phyloP scores from a whole-genome alignment of 352 stramenopile genomes.

The Phytophthora agathidicida region DNA sequence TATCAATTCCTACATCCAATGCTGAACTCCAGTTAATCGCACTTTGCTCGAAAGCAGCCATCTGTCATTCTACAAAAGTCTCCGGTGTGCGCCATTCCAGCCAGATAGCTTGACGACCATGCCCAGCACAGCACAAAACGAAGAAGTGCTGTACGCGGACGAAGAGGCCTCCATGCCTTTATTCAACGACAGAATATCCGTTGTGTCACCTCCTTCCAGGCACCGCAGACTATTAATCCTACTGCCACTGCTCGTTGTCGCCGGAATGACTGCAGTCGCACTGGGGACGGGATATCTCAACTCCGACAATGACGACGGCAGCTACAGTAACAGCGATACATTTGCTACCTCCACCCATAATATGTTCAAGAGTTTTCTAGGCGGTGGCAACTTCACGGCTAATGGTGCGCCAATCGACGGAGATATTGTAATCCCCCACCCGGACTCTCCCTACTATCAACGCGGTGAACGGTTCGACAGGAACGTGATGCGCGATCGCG shows the following conservation, averaged over 20 bases:
- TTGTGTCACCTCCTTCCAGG: slow-evolving; percentile 10
- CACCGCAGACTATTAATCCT: slow-evolving; percentile 22
- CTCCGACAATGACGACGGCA: neutral
- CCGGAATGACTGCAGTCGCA: slow-evolving; percentile 14
- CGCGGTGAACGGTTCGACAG: slow-evolving; percentile 25
- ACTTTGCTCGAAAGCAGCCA: neutral
- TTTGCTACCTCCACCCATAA: slow-evolving; percentile 13
- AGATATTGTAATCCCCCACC: slow-evolving; percentile 19
- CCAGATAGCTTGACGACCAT: slow-evolving; percentile 5
- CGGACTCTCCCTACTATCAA: slow-evolving; percentile 24
- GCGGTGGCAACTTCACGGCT: slow-evolving; percentile 2
- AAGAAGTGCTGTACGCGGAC: slow-evolving; percentile 7
- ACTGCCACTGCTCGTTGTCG: slow-evolving; percentile 15
- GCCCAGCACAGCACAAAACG: slow-evolving; percentile 4
- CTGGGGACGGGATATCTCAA: slow-evolving; percentile 17
- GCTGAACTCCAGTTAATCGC: neutral
- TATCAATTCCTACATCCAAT: neutral
- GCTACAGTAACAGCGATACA: neutral
- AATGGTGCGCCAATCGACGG: slow-evolving; percentile 14
- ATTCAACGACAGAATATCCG: slow-evolving; percentile 12
- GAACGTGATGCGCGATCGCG: slow-evolving; percentile 24
- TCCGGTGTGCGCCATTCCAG: neutral
- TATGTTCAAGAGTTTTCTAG: slow-evolving; percentile 5
- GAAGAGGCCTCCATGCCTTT: slow-evolving; percentile 10
- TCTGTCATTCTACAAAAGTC: neutral